These are phyloP conservation scores for Aeschynomene evenia DNA, from an alignment of 306 rosid species.

Conservation along the genomic window DNA sequence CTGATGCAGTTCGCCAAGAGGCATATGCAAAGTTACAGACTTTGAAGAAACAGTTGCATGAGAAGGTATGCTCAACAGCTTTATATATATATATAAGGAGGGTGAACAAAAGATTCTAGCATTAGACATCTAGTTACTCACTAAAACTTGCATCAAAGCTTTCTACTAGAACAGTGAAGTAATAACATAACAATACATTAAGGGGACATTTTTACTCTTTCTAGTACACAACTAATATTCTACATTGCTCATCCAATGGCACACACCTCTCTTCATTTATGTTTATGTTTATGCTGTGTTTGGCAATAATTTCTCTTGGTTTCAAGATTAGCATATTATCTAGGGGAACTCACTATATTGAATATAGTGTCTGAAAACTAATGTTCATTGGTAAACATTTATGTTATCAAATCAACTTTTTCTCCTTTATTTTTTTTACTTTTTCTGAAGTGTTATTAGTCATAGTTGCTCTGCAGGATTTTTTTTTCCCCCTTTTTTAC, in stretches of 20 bases:
- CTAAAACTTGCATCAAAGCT: background rate
- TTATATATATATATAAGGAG: no score
- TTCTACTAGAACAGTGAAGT: background rate
- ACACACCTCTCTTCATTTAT: conserved; percentile 11
- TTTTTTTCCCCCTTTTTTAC: background rate
- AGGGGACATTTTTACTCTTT: background rate
- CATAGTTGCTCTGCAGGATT: background rate
- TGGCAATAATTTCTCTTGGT: background rate
- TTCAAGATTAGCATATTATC: conserved; percentile 7
- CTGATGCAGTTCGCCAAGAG: conserved; percentile 75
- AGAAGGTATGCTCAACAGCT: conserved; percentile 65
- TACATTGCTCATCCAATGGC: background rate
- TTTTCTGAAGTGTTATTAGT: background rate
- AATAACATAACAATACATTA: background rate
- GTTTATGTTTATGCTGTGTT: conserved; percentile 2
- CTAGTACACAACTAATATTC: conserved; percentile 10
- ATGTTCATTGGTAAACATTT: background rate
- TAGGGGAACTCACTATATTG: background rate
- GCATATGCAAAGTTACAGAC: conserved; percentile 59
- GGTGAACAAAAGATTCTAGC: background rate
- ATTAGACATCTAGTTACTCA: background rate
- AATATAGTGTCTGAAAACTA: conserved; percentile 4
- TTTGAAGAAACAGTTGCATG: conserved; percentile 57
- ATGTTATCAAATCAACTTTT: background rate
- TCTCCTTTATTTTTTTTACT: background rate